phyloP scores from a whole-genome alignment of 1,139 yeast species.

The Yamadazyma sp. region DNA sequence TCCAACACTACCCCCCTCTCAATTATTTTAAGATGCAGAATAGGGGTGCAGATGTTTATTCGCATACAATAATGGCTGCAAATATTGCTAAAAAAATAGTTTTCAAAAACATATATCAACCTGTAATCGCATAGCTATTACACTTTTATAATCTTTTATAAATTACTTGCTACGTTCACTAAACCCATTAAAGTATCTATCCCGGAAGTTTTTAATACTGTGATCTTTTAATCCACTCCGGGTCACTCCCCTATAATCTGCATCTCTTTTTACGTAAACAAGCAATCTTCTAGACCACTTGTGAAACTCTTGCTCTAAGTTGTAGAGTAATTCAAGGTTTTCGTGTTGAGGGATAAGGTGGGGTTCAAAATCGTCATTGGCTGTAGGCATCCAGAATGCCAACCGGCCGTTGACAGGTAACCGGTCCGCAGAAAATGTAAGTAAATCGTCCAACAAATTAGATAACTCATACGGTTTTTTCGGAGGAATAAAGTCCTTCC shows the following conservation, averaged over 20 bases:
- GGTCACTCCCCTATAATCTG: constrained; percentile 56
- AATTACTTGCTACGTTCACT: constrained; percentile 32
- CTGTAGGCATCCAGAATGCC: constrained; percentile 98
- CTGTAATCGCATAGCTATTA: constrained; percentile 1
- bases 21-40: no score
- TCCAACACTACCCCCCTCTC: no score
- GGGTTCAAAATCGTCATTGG: constrained; percentile 80
- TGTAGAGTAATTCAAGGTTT: constrained; percentile 65
- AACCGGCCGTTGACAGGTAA: constrained; percentile 75
- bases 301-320: constrained; percentile 83
- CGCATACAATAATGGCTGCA: constrained; percentile 1
- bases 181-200: constrained; percentile 75
- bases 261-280: constrained; percentile 73
- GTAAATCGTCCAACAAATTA: constrained; percentile 70
- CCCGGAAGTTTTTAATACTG: constrained; percentile 64
- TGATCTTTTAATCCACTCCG: constrained; percentile 43
- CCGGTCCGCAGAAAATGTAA: constrained; percentile 69
- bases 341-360: constrained; percentile 79
- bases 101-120: not conserved
- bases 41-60: not conserved
- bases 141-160: not conserved
- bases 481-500: constrained; percentile 87
- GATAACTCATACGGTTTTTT: constrained; percentile 87
- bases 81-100: not conserved
- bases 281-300: constrained; percentile 89